These are phyloP conservation scores for Mucor saturninus DNA, from an alignment of 371 early-diverging fungal species.

Conservation along the genomic window DNA sequence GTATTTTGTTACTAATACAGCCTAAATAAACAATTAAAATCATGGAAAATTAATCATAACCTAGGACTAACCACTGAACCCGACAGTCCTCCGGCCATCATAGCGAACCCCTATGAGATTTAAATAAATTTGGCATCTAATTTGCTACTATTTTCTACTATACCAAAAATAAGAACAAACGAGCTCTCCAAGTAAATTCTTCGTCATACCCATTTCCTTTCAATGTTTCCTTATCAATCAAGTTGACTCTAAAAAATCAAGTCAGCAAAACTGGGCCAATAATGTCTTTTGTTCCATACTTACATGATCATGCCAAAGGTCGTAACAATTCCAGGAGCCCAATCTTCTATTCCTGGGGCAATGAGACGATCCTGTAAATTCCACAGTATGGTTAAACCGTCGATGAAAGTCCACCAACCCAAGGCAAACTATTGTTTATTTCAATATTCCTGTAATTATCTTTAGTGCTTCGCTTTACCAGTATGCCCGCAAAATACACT, in stretches of 20 bases:
- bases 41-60: not conserved
- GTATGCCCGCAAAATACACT: slow-evolving; percentile 55
- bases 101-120: slow-evolving; percentile 60
- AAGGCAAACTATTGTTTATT: slow-evolving; percentile 63
- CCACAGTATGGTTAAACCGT: slow-evolving; percentile 55
- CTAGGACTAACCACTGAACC: slow-evolving; percentile 65
- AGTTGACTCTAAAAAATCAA: slow-evolving; percentile 38
- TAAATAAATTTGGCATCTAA: not conserved
- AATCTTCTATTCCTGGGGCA: slow-evolving; percentile 75
- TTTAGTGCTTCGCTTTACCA: slow-evolving; percentile 34
- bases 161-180: slow-evolving; percentile 69
- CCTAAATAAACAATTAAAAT: slow-evolving; percentile 35
- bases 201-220: slow-evolving; percentile 42
- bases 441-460: not conserved
- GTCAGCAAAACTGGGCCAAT: not conserved
- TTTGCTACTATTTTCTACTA: not conserved
- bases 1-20: slow-evolving; percentile 72
- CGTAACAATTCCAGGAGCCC: slow-evolving; percentile 75
- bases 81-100: slow-evolving; percentile 76
- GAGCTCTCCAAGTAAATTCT: slow-evolving; percentile 62
- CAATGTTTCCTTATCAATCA: slow-evolving; percentile 59
- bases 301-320: slow-evolving; percentile 77
- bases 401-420: slow-evolving; percentile 85
- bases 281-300: slow-evolving; percentile 10
- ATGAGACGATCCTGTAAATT: slow-evolving; percentile 36